These are phyloP conservation scores for Sporothrix mexicana DNA, from an alignment of 2,329 filamentous ascomycete species.

Conservation along the genomic window DNA sequence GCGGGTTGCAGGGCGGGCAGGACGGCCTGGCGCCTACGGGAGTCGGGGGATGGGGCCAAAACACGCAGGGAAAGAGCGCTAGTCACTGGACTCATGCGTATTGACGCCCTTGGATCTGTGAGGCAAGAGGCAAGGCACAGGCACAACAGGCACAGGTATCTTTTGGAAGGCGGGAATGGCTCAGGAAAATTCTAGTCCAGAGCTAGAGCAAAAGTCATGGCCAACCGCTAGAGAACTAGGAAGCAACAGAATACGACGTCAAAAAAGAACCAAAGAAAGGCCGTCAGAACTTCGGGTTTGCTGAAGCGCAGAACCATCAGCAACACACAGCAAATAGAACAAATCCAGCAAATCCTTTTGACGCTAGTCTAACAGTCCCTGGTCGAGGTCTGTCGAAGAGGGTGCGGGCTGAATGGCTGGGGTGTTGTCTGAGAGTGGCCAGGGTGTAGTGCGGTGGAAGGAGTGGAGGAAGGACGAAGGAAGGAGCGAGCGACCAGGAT, in stretches of 20 bases:
- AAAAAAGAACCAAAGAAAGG: background rate
- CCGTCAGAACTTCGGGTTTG: no score
- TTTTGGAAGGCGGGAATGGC: background rate
- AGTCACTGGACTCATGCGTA: background rate
- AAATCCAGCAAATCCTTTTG: conserved; percentile 12
- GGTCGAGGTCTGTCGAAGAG: conserved; percentile 11
- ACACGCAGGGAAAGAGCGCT: conserved; percentile 19
- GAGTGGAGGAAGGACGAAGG: conserved; percentile 42
- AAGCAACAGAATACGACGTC: background rate
- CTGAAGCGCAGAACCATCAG: background rate
- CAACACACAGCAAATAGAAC: background rate
- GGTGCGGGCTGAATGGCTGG: conserved; percentile 26
- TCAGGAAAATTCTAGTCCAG: background rate
- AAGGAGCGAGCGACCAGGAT: conserved; percentile 23
- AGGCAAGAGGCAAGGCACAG: no score
- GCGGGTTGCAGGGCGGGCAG: conserved; percentile 28
- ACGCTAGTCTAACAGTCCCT: conserved; percentile 22
- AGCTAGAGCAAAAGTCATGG: conserved; percentile 4
- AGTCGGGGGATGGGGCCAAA: conserved; percentile 15
- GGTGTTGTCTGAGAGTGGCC: conserved; percentile 14
- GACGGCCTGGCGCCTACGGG: conserved; percentile 25
- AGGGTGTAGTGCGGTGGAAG: conserved; percentile 13
- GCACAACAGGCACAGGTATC: background rate
- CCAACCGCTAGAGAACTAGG: background rate
- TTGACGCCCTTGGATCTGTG: conserved; percentile 4